These are phyloP conservation scores for Endoconidiophora laricicola DNA, from an alignment of 2,329 filamentous ascomycete genomes.

Conservation along the genomic window DNA sequence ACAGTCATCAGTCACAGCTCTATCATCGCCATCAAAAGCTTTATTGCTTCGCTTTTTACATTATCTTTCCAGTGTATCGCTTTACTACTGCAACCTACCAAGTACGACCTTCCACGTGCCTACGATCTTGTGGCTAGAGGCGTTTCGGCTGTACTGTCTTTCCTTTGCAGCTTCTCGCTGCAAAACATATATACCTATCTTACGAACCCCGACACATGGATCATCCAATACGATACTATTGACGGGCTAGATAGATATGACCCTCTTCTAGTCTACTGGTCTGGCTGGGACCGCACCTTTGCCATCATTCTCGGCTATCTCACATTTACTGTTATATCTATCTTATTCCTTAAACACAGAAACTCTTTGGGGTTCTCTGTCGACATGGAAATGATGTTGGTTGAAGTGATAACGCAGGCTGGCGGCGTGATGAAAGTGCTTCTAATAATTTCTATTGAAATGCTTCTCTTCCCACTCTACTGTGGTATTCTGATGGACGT, in stretches of 20 bases:
- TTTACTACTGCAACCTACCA: not conserved
- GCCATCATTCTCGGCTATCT: conserved; percentile 71
- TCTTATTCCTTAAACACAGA: conserved; percentile 56
- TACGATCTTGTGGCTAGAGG: not conserved
- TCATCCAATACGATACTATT: conserved; percentile 36
- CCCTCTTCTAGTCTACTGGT: conserved; percentile 50
- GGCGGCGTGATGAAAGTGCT: conserved; percentile 97
- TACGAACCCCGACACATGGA: conserved; percentile 37
- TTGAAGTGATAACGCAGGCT: conserved; percentile 77
- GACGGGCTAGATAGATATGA: conserved; percentile 23
- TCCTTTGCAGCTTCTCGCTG: not conserved
- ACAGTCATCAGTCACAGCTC: conserved; percentile 61
- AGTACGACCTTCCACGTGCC: conserved; percentile 1
- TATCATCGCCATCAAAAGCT: conserved; percentile 40
- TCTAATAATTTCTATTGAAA: conserved; percentile 95
- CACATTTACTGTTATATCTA: conserved; percentile 56
- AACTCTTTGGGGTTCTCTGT: conserved; percentile 38
- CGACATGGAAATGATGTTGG: conserved; percentile 57
- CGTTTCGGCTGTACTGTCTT: not conserved
- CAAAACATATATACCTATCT: conserved; percentile 17
- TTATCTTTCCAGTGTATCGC: not conserved
- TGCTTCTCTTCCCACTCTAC: conserved; percentile 93
- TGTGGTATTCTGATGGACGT: conserved; percentile 82
- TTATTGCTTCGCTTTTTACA: not conserved
- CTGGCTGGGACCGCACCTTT: conserved; percentile 43